A percentile compares a stretch with the other conserved stretches of the same genome.
Conservation (phyloP, 208 protist genomes). For the Wallacemonas sp. region DNA sequence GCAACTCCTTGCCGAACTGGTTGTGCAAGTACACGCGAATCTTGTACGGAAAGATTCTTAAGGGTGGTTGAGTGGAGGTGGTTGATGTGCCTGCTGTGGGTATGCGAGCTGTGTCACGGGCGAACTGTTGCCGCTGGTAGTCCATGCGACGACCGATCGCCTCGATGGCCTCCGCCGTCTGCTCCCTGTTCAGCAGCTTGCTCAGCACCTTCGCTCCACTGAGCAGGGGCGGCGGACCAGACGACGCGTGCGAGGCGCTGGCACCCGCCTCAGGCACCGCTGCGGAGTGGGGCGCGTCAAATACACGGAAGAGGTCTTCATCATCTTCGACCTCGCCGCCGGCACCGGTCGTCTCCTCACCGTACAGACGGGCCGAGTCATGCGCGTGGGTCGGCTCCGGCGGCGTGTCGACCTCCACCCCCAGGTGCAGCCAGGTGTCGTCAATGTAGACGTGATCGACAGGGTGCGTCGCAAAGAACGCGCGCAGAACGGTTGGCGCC, state of each 20-base stretch:
- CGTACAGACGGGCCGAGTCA: not conserved
- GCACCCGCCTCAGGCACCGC: not conserved
- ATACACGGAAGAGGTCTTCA: constrained; percentile 15
- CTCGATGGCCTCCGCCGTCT: constrained; percentile 70
- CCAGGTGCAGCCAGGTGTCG: constrained; percentile 84
- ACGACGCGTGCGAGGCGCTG: not conserved
- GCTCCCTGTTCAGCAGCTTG: constrained; percentile 62
- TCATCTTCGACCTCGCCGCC: constrained; percentile 6
- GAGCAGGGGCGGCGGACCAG: not conserved
- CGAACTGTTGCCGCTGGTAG: constrained; percentile 34
- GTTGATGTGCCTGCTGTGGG: not conserved
- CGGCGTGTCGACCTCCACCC: constrained; percentile 9
- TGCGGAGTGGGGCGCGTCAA: not conserved
- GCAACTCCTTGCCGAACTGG: constrained; percentile 79
- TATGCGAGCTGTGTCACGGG: not conserved
- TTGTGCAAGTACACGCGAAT: constrained; percentile 83
- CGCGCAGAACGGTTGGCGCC: constrained; percentile 28
- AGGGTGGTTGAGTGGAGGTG: no score
- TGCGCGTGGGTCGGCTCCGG: constrained; percentile 11
- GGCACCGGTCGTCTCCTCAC: not conserved
- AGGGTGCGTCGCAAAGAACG: constrained; percentile 49
- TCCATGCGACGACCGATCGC: constrained; percentile 72
- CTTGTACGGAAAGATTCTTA: constrained; percentile 36
- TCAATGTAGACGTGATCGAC: constrained; percentile 88
- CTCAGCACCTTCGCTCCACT: constrained; percentile 39